Percentiles rank a stretch among this genome's conserved stretches.
Conservation (phyloP, 805 yeast species). For the Candida montana region DNA sequence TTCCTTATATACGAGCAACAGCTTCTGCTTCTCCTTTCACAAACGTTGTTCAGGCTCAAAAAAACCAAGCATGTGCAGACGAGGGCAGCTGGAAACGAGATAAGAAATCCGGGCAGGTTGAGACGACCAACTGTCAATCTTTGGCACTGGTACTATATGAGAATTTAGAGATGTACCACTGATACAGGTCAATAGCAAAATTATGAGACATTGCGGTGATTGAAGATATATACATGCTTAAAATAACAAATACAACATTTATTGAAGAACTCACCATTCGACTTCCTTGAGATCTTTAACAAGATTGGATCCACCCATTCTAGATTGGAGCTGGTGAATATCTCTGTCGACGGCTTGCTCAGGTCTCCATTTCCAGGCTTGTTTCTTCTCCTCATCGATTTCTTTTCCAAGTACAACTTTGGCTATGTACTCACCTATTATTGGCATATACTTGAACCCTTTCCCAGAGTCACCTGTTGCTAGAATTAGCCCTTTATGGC, state of each 20-base stretch:
- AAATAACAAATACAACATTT: too few relatives aligned
- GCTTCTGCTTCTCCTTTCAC: too few relatives aligned
- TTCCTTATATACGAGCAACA: too few relatives aligned
- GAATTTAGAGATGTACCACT: too few relatives aligned
- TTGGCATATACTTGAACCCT: conserved; percentile 34
- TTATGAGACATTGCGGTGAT: too few relatives aligned
- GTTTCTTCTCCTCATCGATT: conserved; percentile 22
- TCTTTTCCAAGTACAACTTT: conserved; percentile 24
- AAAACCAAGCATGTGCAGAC: neutral
- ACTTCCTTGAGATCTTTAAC: conserved; percentile 27
- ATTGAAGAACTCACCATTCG: neutral
- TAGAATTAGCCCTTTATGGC: conserved; percentile 22
- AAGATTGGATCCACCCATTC: conserved; percentile 28
- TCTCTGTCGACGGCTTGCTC: conserved; percentile 24
- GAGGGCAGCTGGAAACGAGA: neutral
- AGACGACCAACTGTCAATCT: conserved; percentile 5
- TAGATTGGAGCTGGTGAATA: conserved; percentile 21
- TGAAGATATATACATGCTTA: too few relatives aligned
- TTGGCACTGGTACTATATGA: too few relatives aligned
- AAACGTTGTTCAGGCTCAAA: neutral
- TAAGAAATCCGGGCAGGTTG: conserved; percentile 1
- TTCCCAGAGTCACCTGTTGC: conserved; percentile 36
- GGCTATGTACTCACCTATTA: conserved; percentile 29
- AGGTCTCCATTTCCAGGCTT: conserved; percentile 34
- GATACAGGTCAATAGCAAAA: too few relatives aligned